Base-by-base conservation (phyloP, 2,329 filamentous ascomycete species). In the Amesomyces nigricolor region DNA sequence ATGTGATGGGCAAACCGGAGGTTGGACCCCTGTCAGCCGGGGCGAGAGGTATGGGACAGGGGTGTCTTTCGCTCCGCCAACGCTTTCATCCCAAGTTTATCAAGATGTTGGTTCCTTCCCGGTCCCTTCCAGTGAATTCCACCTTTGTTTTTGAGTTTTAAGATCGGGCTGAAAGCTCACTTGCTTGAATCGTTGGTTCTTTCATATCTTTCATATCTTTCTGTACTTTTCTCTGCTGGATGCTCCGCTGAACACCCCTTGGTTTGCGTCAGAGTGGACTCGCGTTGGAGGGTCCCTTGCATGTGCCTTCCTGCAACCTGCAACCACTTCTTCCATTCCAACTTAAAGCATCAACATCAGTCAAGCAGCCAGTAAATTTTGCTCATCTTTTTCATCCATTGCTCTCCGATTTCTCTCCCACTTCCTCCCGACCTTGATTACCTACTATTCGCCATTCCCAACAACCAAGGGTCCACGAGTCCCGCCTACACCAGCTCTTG, bases 251-350 rank as follows among this genome's bases (percentile, higher is more conserved):
- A 26, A 26, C 22, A 26, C 22, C 22, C 22, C 22, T 26, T 26
- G 22, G 19, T 13, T 52, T 52, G 49, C 49, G 49, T 46, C 49
- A 52, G 40, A 45, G 42, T 46, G 30, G 49, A 19, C 45, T 38
- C 42, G 10, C n/a, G 14, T 14, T 38, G 16, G 45, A 19, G n/a
- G 19, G 10, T 48, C 32, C 7, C n/a, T 32, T 53, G 37, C 38
- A 8, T 22, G 45, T 38, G 29, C 19, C 11, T 26, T 40, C 16
- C 26, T 10, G n/a, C 22, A 42, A 19, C 19, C 16, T 26, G 11
- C 38, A 19, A 26, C 13, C n/a, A 26, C 9, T 30, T 19, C 4
- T 22, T 26, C 30, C 1, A 26, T 26, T 26, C 22, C 22, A 26
- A 26, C 22, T 4, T 26, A 13, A 6, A 3, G 8, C n/a, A 3